Evolutionary conservation across 352 stramenopile genomes (phyloP), one percentile per base, ranked within the genome.

Genomic region (Pythium folliculosum): DNA sequence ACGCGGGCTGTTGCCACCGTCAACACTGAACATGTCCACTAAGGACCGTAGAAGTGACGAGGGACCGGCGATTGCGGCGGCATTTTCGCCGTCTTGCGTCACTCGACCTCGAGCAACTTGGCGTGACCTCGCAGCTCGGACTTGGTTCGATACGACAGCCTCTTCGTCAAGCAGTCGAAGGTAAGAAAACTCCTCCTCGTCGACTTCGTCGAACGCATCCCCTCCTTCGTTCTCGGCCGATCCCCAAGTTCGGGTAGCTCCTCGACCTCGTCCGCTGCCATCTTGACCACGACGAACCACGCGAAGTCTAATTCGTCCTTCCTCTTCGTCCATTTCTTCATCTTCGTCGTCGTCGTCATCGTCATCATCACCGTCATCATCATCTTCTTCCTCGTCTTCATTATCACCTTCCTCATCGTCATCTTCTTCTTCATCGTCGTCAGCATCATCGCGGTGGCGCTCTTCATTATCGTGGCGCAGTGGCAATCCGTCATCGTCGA

Each of bases 151-250:
- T 5, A 65, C 32, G 22, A 72, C 43, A 0, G 60, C 67, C 56
- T 95, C 88, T 30, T 92, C 84, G 16, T 92, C 82, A 5, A 94
- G 54, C 57, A 92, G 77, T 51, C 80, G 84, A n/a, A 89, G 61
- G 59, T 92, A 92, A 21, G 82, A 94, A 55, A 90, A 94, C 38
- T 94, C 84, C 16, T 94, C 83, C 76, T 94, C 86, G 49, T 94
- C 84, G 14, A 91, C 84, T 69, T 94, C 86, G 53, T 94, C 86
- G 23, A 89, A 71, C 10, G 78, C 86, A 71, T 94, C 86, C n/a
- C 83, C 77, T 10, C 90, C 64, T 49, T 93, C 88, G 2, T 77
- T 78, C 32, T 93, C 86, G 5, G 94, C 60, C n/a, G 84, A 81
- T 30, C 84, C 82, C 85, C 85, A 94, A 8, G 86, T 63, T 22